These are phyloP conservation scores for Plasmodium coatneyi DNA, from an alignment of 169 alveolate genomes.

Conservation along the genomic window DNA sequence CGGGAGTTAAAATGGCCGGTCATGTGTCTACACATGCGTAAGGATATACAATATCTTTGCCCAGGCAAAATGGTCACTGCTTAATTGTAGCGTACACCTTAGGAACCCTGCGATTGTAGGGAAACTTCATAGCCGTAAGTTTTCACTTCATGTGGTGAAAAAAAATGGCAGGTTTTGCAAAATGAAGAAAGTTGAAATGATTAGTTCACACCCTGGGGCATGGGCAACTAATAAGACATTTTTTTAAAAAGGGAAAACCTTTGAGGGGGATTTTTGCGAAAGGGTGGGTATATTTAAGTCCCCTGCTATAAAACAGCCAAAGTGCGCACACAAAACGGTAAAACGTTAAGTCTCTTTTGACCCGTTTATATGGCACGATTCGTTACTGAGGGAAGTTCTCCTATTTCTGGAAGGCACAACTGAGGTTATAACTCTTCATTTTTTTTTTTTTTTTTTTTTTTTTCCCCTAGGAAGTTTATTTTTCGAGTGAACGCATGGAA, in stretches of 20 bases:
- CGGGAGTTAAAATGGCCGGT: background rate
- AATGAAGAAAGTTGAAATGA: background rate
- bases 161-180: background rate
- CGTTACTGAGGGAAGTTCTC: too few relatives aligned
- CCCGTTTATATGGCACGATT: too few relatives aligned
- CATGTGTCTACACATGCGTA: background rate
- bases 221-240: background rate
- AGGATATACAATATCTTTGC: background rate
- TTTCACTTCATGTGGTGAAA: background rate
- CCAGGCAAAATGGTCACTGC: background rate
- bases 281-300: background rate
- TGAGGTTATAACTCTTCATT: background rate
- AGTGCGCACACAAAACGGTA: background rate
- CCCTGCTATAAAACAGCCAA: background rate
- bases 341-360: background rate
- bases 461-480: too few relatives aligned
- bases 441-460: too few relatives aligned
- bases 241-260: background rate
- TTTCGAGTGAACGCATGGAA: too few relatives aligned
- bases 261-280: background rate
- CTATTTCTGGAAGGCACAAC: too few relatives aligned
- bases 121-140: background rate
- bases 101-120: background rate
- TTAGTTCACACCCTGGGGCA: background rate
- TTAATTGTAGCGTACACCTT: background rate